A percentile compares a stretch with the other conserved stretches of the same genome.
Evolutionary conservation across 306 rosid species (phyloP).

Genomic region (Sindora glabra): DNA sequence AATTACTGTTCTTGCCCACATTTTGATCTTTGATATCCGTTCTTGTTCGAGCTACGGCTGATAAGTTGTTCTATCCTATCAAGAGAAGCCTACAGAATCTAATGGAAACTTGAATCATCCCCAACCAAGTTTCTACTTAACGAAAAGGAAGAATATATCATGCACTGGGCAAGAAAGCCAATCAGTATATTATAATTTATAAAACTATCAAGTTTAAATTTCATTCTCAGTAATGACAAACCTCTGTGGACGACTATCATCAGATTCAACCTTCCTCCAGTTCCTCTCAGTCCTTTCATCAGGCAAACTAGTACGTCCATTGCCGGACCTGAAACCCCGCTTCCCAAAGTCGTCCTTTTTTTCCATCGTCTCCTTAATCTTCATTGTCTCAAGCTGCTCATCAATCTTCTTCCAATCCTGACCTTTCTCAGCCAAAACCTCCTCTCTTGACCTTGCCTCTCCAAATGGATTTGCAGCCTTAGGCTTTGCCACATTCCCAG

Average conservation of each 20-base stretch:
- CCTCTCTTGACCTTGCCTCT: constrained; percentile 86
- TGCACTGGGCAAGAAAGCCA: background rate
- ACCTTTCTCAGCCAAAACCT: constrained; percentile 91
- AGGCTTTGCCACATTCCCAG: constrained; percentile 35
- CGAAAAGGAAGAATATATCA: background rate
- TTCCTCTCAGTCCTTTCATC: constrained; percentile 43
- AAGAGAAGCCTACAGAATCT: background rate
- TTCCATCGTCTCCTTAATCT: constrained; percentile 50
- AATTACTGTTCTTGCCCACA: background rate
- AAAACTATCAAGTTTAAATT: too few species aligned
- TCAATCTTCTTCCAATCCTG: constrained; percentile 90
- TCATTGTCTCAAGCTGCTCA: constrained; percentile 63
- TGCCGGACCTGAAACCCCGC: constrained; percentile 46
- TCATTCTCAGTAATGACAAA: constrained; percentile 20
- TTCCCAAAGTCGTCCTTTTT: constrained; percentile 39
- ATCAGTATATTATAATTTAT: too few species aligned
- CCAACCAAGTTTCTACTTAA: background rate
- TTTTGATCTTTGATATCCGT: background rate
- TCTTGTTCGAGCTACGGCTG: background rate
- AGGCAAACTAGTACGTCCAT: constrained; percentile 22
- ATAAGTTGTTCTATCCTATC: background rate
- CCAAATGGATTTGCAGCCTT: constrained; percentile 70
- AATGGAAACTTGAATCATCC: too few species aligned
- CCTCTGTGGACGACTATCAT: constrained; percentile 52
- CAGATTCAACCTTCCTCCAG: constrained; percentile 66